Evolutionary conservation across 2,329 filamentous ascomycete species (phyloP), one percentile per base, ranked within the genome.

Genomic region (Cladosporium sp.): DNA sequence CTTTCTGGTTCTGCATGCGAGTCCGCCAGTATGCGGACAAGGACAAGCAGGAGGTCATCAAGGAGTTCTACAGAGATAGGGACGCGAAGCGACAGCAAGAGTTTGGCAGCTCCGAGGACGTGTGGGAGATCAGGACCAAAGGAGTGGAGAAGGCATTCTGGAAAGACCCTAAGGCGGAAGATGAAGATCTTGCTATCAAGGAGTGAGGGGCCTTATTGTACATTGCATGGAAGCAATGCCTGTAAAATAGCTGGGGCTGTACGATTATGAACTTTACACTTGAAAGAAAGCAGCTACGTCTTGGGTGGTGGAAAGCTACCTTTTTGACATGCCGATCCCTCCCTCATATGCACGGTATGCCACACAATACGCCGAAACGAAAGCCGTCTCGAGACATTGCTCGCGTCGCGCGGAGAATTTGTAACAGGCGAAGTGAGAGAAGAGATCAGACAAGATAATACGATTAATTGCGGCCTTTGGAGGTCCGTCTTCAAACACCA

Each of bases 1-100:
- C 96, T 73, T 97, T 96, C 75, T 96, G 92, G 89, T 93, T 97
- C 77, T 99, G 94, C 79, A 97, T 97, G 92, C 86, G 90, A 62
- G 86, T 86, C 36, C 86, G 88, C 67, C 80, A 81, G 1, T 85
- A 85, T 68, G 73, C 80, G 0, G 81, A 83, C 22, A 75, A 80
- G 42, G 76, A 84, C 64, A 84, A 84, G 66, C 84, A 82, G 59
- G 81, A 75, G 62, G 70, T 75, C 65, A 81, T 95, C 56, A 78
- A 79, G 60, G 83, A 84, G 48, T 84, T 87, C 73, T 90, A 92
- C 74, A 79, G 83, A 61, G 79, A 82, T 62, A 88, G 86, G 73
- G 82, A 82, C 37, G 75, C 77, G 62, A 88, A 85, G 71, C 88
- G 62, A 59, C 61, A 60, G 64, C 91, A 72, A 81, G 79, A 74